Evolutionary conservation across 116 monocot genomes (phyloP), one percentile per base, ranked within the genome.

Genomic region (Dioscorea cayenensis): DNA sequence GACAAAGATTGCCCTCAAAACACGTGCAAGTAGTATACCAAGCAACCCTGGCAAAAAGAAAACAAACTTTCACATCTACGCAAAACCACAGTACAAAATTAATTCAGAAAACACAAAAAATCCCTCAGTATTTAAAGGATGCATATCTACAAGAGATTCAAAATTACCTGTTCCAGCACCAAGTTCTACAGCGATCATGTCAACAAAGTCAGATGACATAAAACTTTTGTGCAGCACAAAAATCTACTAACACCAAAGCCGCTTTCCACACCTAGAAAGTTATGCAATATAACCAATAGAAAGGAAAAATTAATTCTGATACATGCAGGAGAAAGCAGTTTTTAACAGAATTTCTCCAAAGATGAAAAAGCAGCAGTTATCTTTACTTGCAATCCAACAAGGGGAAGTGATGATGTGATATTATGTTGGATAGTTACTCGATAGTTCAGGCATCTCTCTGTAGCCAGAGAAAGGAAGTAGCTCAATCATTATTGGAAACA

Each of bases 241-340:
- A 90, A 81, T 97, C 97, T 48, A 86, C 79, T 69, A 97, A 73
- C 13, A 93, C 55, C 71, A 92, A 69, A 71, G 88, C 82, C 50
- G 90, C 97, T 71, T 72, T 92, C 97, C 97, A 97, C 63, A 97
- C 88, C 95, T 96, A n/a, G 80, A 72, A 72, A 19, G 36, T 63
- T 29, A 36, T 25, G n/a, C 32, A 73, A 51, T 16, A 52, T 72
- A 13, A 81, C 55, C 18, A 64, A 66, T 29, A 14, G 37, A 7
- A 62, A 38, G 19, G 37, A 7, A 37, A 37, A 58, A 51, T 23
- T 69, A 11, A 7, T 51, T 49, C 21, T 18, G 61, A 18, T 43
- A 25, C 43, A 43, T 43, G 43, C 43, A 43, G 8, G 43, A 43
- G 7, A 32, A 48, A 27, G 16, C 20, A 43, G 29, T 28, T 14